Evolutionary conservation across 2,329 filamentous ascomycete species (phyloP), one percentile per base, ranked within the genome.

Genomic region (Diaporthe sp.): DNA sequence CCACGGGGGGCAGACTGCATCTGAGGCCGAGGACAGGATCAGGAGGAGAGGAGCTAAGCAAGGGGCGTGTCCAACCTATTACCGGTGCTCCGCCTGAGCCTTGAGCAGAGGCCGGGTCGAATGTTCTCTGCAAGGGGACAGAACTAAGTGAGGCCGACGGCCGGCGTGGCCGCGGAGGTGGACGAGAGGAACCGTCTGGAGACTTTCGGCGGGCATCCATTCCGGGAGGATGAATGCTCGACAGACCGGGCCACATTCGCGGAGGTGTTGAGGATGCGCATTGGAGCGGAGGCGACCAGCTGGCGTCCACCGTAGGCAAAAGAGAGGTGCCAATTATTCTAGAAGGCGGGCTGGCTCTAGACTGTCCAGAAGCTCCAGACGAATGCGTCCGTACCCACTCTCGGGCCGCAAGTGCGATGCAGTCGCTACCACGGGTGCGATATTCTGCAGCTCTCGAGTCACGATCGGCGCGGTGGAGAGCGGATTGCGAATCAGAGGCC

Each of bases 171-270:
- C 69, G 73, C 46, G 69, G 73, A 71, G 75, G 75, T 75, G 61
- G 75, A 67, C 73, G 75, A 61, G 75, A 76, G 61, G 69, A 65
- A 65, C 71, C 67, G 75, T 76, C 73, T 72, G 70, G 73, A 65
- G 73, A 76, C 69, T 75, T 73, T 73, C 68, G 75, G 55, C 73
- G 75, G 73, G 61, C 75, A 75, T 76, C 75, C 75, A 76, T 76
- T 58, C 75, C 75, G 73, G 73, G n/a, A 71, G 69, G 68, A 65
- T 57, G 67, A 70, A 70, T 71, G 71, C 68, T 75, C 61, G 73
- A 74, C 74, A 74, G 68, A 73, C 46, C 68, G 73, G 73, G 69
- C 74, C 74, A 76, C 71, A 57, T 70, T 74, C 67, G 73, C 71
- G 71, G 70, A 68, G 71, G 49, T 49, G 55, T 46, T 51, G 44